Conservation (phyloP, 805 yeast genomes). For the Candida pini region DNA sequence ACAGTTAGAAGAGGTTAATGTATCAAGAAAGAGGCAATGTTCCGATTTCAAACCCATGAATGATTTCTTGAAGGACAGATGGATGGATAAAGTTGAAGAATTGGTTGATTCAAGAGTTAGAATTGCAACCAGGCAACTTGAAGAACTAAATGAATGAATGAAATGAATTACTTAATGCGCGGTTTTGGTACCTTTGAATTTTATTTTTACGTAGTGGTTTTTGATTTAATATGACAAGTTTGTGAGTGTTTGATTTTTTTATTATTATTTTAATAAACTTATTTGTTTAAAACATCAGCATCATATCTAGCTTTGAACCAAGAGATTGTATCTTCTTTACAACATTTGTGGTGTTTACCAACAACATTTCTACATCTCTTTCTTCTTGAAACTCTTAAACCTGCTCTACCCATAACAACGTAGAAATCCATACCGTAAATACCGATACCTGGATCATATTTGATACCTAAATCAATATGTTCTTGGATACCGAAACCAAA, state of each 20-base stretch:
- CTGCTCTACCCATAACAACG: slow-evolving; percentile 99
- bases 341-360: slow-evolving; percentile 90
- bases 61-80: slow-evolving; percentile 40
- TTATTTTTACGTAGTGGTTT: neutral
- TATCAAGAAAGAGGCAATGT: slow-evolving; percentile 39
- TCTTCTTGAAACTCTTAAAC: slow-evolving; percentile 98
- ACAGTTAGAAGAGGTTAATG: slow-evolving; percentile 37
- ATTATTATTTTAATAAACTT: slow-evolving; percentile 24
- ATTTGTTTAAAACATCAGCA: slow-evolving; percentile 91
- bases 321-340: slow-evolving; percentile 88
- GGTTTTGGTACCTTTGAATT: neutral
- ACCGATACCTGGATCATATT: slow-evolving; percentile 99
- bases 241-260: neutral
- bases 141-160: neutral
- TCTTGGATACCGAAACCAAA: slow-evolving; percentile 99
- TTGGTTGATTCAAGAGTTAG: slow-evolving; percentile 34
- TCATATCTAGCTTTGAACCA: slow-evolving; percentile 99
- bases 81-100: slow-evolving; percentile 44
- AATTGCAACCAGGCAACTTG: slow-evolving; percentile 21
- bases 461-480: slow-evolving; percentile 99
- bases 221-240: neutral
- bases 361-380: slow-evolving; percentile 86
- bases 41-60: slow-evolving; percentile 37
- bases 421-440: slow-evolving; percentile 99
- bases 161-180: neutral